Evolutionary conservation across 345 rosid species (phyloP).

Genomic region (Citrus sp.): DNA sequence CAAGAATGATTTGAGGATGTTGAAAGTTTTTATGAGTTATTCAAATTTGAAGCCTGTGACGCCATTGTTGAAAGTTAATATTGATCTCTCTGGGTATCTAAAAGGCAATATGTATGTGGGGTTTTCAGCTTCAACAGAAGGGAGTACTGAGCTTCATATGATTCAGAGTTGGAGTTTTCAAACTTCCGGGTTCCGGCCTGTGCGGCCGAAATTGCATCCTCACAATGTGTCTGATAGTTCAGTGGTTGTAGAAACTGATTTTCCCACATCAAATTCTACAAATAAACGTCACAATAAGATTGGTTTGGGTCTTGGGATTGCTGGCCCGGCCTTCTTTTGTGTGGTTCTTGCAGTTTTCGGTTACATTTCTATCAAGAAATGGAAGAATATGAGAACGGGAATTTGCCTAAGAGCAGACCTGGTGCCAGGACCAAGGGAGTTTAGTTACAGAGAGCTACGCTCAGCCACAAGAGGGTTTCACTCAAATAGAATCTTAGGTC

Average conservation of each 20-base stretch:
- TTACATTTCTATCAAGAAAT: constrained; percentile 54
- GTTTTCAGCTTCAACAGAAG: constrained; percentile 92
- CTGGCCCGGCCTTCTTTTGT: constrained; percentile 76
- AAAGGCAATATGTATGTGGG: constrained; percentile 66
- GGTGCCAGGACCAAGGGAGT: constrained; percentile 68
- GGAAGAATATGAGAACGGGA: constrained; percentile 45
- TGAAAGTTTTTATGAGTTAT: constrained; percentile 69
- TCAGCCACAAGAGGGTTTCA: constrained; percentile 83
- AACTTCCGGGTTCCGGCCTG: constrained; percentile 61
- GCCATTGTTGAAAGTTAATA: constrained; percentile 49
- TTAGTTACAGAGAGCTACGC: constrained; percentile 68
- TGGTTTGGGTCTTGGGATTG: constrained; percentile 75
- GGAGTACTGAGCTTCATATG: constrained; percentile 86
- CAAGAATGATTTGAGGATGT: constrained; percentile 59
- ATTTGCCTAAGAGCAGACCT: constrained; percentile 64
- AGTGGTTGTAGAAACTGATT: constrained; percentile 31
- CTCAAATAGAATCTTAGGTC: constrained; percentile 73
- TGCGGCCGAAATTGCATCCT: constrained; percentile 46
- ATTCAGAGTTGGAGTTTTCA: constrained; percentile 74
- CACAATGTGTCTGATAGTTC: constrained; percentile 82
- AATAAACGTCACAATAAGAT: constrained; percentile 37
- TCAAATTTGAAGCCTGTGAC: constrained; percentile 50
- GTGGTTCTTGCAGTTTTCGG: constrained; percentile 57
- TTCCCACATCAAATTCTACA: constrained; percentile 35
- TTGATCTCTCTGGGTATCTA: constrained; percentile 65